Evolutionary conservation across 192 early-diverging fungal genomes (phyloP), one percentile per base, ranked within the genome.

Genomic region (Linnemannia hyalina): DNA sequence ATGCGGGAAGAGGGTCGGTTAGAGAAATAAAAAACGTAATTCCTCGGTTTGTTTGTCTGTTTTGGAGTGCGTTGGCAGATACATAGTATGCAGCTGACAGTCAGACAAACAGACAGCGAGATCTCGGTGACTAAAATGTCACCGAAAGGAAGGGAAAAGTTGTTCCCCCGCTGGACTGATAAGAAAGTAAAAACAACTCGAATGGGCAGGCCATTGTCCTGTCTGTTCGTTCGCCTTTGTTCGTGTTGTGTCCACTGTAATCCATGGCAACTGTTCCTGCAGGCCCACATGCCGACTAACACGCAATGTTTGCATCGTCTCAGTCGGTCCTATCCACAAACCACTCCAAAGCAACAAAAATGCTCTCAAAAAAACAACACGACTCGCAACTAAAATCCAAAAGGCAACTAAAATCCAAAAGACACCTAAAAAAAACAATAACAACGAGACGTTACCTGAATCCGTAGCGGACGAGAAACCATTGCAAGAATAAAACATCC

Each of bases 401-500:
- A 41, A 74, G 35, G 35, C 35, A 35, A 35, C 35, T 35, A 35
- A 44, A 75, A 63, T 9, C 0, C 65, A 73, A 52, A 75, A 36
- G 44, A 18, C 49, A 52, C 22, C 38, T 40, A 52, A 46, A 44
- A 75, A 63, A 0, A 73, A 52, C 71, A 36, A 32, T 68, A 73
- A 78, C n/a, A 68, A 70, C 5, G 41, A 77, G 10, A 36, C 52
- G 70, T 70, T 80, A 85, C 83, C 77, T 57, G 83, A 78, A 49
- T 85, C 78, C 2, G 69, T 72, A 20, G 74, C 13, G 16, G 78
- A 85, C 18, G 94, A 94, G 82, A 93, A 95, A 11, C 95, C 95
- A 77, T 95, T 95, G 87, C 95, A 95, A 41, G 91, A 92, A 86
- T 92, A 92, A 81, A 95, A 95, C 79, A 90, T 90, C 80, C 92